phyloP scores from a whole-genome alignment of 208 protist species.

The Leishmania tropica region DNA sequence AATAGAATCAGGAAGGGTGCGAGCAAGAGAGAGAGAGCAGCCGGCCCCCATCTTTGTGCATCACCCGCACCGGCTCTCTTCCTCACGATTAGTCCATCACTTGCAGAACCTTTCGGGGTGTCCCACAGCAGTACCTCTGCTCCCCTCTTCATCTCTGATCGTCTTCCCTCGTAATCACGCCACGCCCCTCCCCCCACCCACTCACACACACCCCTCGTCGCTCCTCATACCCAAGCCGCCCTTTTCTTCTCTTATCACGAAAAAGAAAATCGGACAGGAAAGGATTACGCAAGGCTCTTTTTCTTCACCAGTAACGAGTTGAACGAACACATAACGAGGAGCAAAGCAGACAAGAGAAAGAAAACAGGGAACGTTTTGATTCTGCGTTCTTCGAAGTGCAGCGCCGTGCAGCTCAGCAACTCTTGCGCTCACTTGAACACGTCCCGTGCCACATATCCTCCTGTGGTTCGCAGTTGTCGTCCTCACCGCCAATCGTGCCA shows the following conservation, averaged over 20 bases:
- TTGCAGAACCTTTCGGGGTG: not conserved
- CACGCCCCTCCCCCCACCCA: too few relatives aligned
- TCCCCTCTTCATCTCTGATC: not conserved
- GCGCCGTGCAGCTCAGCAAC: not conserved
- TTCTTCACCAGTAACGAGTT: not conserved
- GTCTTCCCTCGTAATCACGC: not conserved
- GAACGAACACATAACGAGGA: not conserved
- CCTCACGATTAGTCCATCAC: not conserved
- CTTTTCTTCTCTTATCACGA: not conserved
- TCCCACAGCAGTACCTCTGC: not conserved
- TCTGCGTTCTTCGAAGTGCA: not conserved
- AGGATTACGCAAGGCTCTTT: not conserved
- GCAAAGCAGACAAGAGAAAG: too few relatives aligned
- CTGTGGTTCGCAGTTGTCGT: not conserved
- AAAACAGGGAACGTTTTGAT: not conserved
- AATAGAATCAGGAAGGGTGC: not conserved
- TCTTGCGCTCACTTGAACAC: not conserved
- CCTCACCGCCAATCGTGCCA: not conserved
- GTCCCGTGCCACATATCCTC: too few relatives aligned
- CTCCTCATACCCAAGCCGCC: not conserved
- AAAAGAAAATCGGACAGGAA: constrained; percentile 2
- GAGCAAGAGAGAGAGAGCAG: not conserved
- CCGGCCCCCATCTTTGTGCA: not conserved
- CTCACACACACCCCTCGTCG: not conserved
- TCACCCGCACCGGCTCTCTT: not conserved